Percentiles rank a stretch among this genome's conserved stretches.
These are phyloP conservation scores for Aspergillus persii DNA, from an alignment of 2,329 filamentous ascomycete genomes.

Conservation along the genomic window DNA sequence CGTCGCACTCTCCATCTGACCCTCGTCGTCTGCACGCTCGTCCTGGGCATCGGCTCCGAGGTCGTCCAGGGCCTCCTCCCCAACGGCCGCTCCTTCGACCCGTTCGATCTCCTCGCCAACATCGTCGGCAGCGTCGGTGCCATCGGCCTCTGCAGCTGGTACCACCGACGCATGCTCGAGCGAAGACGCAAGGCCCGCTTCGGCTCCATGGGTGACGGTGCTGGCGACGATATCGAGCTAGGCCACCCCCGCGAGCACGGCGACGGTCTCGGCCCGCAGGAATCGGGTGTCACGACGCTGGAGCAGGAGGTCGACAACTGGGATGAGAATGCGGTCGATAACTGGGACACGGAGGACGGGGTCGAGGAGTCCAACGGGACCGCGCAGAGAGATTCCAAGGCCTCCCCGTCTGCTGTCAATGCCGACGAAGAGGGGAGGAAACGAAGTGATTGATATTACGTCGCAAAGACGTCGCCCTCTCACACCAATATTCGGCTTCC, in stretches of 20 bases:
- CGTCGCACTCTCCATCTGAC: constrained; percentile 83
- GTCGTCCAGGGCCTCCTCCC: constrained; percentile 63
- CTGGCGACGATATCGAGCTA: constrained; percentile 68
- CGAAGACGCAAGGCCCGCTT: constrained; percentile 71
- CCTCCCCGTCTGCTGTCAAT: constrained; percentile 15
- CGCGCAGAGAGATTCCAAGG: constrained; percentile 17
- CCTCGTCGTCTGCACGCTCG: constrained; percentile 71
- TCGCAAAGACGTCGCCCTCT: not conserved
- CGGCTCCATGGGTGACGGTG: constrained; percentile 62
- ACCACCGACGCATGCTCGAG: constrained; percentile 94
- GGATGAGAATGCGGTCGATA: constrained; percentile 77
- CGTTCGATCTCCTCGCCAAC: constrained; percentile 86
- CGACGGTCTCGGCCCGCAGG: constrained; percentile 51
- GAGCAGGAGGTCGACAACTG: constrained; percentile 89
- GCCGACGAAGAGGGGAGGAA: constrained; percentile 28
- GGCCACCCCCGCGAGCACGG: constrained; percentile 50
- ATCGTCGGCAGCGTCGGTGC: constrained; percentile 72
- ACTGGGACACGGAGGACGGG: constrained; percentile 61
- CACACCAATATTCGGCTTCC: not conserved
- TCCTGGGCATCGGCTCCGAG: constrained; percentile 55
- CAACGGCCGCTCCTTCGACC: constrained; percentile 70
- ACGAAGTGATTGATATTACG: constrained; percentile 30
- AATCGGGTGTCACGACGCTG: constrained; percentile 64
- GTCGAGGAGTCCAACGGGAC: constrained; percentile 23
- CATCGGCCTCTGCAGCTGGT: constrained; percentile 77